Conservation (phyloP, 495 filamentous ascomycete genomes). For the Penicillium ucsense region DNA sequence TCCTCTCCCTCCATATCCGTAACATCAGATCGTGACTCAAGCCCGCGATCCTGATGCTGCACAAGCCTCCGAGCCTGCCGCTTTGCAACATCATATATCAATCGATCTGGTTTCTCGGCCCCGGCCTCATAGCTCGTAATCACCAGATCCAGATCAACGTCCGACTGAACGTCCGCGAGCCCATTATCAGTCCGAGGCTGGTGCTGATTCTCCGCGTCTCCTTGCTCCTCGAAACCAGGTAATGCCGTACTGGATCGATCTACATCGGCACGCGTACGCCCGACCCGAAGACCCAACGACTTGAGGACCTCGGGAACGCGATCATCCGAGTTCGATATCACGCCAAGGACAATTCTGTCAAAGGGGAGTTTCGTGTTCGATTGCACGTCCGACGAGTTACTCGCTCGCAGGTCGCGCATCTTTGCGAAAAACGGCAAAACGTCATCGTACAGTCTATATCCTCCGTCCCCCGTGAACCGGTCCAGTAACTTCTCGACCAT, state of each 20-base stretch:
- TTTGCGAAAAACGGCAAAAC: slow-evolving; percentile 42
- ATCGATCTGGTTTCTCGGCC: slow-evolving; percentile 50
- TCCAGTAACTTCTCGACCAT: slow-evolving; percentile 46
- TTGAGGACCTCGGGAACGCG: slow-evolving; percentile 52
- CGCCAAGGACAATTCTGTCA: slow-evolving; percentile 44
- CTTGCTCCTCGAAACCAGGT: slow-evolving; percentile 32
- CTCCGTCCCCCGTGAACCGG: slow-evolving; percentile 51
- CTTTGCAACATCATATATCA: slow-evolving; percentile 56
- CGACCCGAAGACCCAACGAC: slow-evolving; percentile 51
- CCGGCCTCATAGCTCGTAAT: slow-evolving; percentile 69
- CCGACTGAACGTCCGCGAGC: neutral
- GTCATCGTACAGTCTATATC: slow-evolving; percentile 50
- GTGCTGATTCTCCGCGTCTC: slow-evolving; percentile 2
- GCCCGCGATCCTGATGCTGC: neutral
- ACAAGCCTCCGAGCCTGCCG: slow-evolving; percentile 24
- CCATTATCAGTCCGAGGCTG: neutral
- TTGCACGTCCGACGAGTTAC: too few species aligned
- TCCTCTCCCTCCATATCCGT: neutral
- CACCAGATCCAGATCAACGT: slow-evolving; percentile 53
- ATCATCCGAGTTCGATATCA: slow-evolving; percentile 73
- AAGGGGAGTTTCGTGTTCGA: slow-evolving; percentile 1
- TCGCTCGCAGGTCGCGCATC: slow-evolving; percentile 18
- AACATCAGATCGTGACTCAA: neutral
- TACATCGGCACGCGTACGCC: slow-evolving; percentile 25
- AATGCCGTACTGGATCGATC: slow-evolving; percentile 21